Base-by-base conservation (phyloP, 2,329 filamentous ascomycete genomes). In the Hypoxylon sp. region DNA sequence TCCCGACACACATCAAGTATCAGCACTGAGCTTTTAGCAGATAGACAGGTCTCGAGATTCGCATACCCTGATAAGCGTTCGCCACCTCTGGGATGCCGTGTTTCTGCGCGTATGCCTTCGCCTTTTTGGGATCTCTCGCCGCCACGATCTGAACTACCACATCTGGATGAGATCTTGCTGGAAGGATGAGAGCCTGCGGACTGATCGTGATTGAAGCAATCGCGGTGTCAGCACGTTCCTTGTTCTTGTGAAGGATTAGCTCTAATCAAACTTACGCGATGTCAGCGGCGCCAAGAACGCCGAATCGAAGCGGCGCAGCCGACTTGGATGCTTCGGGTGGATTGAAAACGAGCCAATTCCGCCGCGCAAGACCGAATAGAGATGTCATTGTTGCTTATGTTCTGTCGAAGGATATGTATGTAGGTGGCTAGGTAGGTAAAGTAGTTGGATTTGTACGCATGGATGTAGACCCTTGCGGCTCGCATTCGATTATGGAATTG, bases 81-180 rank as follows among this genome's bases (percentile, higher is more conserved):
- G 83, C 79, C 6, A 85, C 83, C 28, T 84, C 80, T 0, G 83
- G 84, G 50, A 89, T 86, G 7, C 78, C 78, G 73, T 88, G 77
- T 64, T 82, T 84, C 68, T 83, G 83, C 2, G 86, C 86, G 75
- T 81, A 88, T 0, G 77, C 79, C 53, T 81, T 75, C 0, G 86
- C 87, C 55, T 79, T 83, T 3, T 73, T 75, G 32, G 71, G 77
- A 73, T 87, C 82, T 3, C 86, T 80, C 2, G 86, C 85, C 2
- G 87, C 85, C 1, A 89, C 80, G 3, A 82, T 84, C 7, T 82
- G 80, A 11, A 89, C 65, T 11, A 87, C 78, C 13, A 88, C 83
- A 41, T 87, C 85, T 0, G 86, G 79, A 70, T 89, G 86, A 2
- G 80, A 81, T 66, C 79, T 82, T 13, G 86, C 85, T 0, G 86